phyloP scores from a whole-genome alignment of 148 eudicot genomes.

The Amaranthus palmeri region DNA sequence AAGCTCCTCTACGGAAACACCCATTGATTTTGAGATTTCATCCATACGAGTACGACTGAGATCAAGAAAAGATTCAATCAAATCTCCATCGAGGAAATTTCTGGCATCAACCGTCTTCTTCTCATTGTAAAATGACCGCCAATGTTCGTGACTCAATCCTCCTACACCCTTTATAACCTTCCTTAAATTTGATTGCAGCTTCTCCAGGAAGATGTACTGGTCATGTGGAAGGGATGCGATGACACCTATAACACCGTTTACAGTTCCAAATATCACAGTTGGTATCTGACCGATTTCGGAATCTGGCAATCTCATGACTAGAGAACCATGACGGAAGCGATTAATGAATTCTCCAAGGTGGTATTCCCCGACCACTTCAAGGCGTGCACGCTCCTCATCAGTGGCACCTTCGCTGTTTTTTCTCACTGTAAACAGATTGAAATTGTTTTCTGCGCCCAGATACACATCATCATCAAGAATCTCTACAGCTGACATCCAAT shows the following conservation, averaged over 20 bases:
- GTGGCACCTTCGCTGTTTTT: constrained; percentile 95
- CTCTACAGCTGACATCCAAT: constrained; percentile 99
- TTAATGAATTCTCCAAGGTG: constrained; percentile 96
- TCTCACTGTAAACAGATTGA: constrained; percentile 82
- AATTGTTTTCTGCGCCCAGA: constrained; percentile 86
- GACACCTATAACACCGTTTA: constrained; percentile 87
- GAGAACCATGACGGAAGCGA: constrained; percentile 89
- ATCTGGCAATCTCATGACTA: constrained; percentile 93
- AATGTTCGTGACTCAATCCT: constrained; percentile 90
- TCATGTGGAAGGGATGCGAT: constrained; percentile 88
- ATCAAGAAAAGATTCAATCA: constrained; percentile 91
- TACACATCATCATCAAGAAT: constrained; percentile 85
- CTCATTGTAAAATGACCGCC: constrained; percentile 88
- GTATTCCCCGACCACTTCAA: constrained; percentile 94
- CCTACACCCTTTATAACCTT: constrained; percentile 94
- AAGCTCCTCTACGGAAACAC: constrained; percentile 77
- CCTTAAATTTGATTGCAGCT: constrained; percentile 76
- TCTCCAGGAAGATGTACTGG: constrained; percentile 72
- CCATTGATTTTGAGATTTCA: constrained; percentile 71
- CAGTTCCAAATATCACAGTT: constrained; percentile 72
- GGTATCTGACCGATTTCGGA: constrained; percentile 76
- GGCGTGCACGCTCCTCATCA: constrained; percentile 97
- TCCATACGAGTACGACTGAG: constrained; percentile 73
- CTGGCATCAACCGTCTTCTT: constrained; percentile 87
- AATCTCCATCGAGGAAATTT: constrained; percentile 86